These are phyloP conservation scores for Phaseolus coccineus DNA, from an alignment of 331 rosid genomes.

Conservation along the genomic window DNA sequence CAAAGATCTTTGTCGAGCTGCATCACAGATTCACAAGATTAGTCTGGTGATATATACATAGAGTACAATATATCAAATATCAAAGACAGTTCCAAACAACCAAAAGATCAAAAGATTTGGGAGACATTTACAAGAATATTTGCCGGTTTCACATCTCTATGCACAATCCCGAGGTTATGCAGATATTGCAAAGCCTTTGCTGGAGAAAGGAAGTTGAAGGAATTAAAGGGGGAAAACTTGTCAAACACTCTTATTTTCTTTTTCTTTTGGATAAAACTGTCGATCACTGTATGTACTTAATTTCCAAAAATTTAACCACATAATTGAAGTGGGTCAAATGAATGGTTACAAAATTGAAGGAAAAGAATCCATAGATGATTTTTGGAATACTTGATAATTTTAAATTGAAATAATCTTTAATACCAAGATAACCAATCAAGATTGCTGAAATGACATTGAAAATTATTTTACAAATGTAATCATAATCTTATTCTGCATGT, in stretches of 20 bases:
- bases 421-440: constrained; percentile 14
- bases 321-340: constrained; percentile 2
- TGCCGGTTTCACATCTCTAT: constrained; percentile 97
- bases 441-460: constrained; percentile 1
- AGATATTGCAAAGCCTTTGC: constrained; percentile 90
- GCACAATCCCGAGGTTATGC: constrained; percentile 88
- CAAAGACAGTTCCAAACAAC: constrained; percentile 15
- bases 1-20: constrained; percentile 80
- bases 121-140: constrained; percentile 81
- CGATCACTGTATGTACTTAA: constrained; percentile 36
- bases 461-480: constrained; percentile 4
- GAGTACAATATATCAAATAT: constrained; percentile 25
- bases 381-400: constrained; percentile 4
- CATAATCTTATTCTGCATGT: background rate
- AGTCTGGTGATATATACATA: constrained; percentile 31
- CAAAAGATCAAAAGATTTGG: constrained; percentile 44
- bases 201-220: constrained; percentile 57
- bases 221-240: constrained; percentile 24
- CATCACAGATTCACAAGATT: constrained; percentile 42
- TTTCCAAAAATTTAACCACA: constrained; percentile 2
- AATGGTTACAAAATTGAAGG: constrained; percentile 10
- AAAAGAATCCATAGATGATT: constrained; percentile 7
- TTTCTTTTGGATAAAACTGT: constrained; percentile 30
- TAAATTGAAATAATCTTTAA: constrained; percentile 16
- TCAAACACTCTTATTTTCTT: constrained; percentile 32